A percentile compares a stretch with the other conserved stretches of the same genome.
phyloP scores from a whole-genome alignment of 2,329 filamentous ascomycete genomes.

The Penicillium brasilianum region DNA sequence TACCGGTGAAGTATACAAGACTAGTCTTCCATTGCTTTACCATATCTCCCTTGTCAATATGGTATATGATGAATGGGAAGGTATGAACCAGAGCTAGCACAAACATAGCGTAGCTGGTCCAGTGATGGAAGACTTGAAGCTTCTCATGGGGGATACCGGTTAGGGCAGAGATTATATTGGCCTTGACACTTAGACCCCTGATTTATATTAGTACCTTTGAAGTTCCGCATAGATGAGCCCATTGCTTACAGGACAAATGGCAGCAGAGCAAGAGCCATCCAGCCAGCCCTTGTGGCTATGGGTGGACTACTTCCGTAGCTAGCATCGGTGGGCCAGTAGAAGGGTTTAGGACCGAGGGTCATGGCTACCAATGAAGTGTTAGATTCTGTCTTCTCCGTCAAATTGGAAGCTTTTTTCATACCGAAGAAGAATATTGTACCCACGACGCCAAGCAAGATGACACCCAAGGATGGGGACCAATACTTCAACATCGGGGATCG shows the following conservation, averaged over 20 bases:
- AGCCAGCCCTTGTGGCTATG: slow-evolving; percentile 58
- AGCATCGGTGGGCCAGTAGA: slow-evolving; percentile 60
- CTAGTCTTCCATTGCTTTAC: slow-evolving; percentile 51
- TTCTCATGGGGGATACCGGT: slow-evolving; percentile 64
- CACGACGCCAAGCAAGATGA: slow-evolving; percentile 46
- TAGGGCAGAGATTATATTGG: slow-evolving; percentile 59
- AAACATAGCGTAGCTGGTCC: slow-evolving; percentile 62
- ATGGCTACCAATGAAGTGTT: slow-evolving; percentile 40
- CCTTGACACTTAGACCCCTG: slow-evolving; percentile 58
- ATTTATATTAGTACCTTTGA: neutral
- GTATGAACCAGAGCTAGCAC: slow-evolving; percentile 62
- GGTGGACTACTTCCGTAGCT: slow-evolving; percentile 59
- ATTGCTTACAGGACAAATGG: slow-evolving; percentile 55
- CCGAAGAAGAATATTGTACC: slow-evolving; percentile 56
- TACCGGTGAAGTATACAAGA: slow-evolving; percentile 61
- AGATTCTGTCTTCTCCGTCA: neutral
- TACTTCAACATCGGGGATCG: slow-evolving; percentile 42
- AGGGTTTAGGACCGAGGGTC: slow-evolving; percentile 57
- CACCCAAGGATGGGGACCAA: slow-evolving; percentile 53
- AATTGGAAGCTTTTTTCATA: slow-evolving; percentile 24
- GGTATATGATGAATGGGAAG: slow-evolving; percentile 63
- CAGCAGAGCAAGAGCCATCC: slow-evolving; percentile 58
- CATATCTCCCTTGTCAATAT: slow-evolving; percentile 57
- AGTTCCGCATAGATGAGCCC: neutral
- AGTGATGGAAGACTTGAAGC: slow-evolving; percentile 60